phyloP scores from a whole-genome alignment of 208 protist species.

The Strigomonas galati region DNA sequence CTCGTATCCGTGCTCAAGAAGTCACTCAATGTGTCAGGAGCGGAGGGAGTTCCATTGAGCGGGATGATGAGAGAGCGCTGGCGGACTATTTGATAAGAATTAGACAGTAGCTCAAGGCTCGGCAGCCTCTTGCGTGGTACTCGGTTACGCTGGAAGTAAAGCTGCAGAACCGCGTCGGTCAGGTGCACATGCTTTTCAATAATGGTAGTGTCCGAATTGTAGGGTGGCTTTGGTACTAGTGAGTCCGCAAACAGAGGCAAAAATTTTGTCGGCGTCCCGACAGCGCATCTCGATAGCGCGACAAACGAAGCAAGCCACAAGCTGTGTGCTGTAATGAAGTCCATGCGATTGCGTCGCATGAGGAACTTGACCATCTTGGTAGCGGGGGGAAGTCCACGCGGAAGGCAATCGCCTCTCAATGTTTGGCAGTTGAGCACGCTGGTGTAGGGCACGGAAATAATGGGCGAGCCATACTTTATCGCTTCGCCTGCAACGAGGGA shows the following conservation, averaged over 20 bases:
- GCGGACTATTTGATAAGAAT: too few species aligned
- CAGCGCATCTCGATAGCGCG: neutral
- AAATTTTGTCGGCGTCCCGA: too few species aligned
- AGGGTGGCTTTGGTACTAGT: too few species aligned
- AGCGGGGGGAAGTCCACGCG: conserved; percentile 42
- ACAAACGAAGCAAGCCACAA: conserved; percentile 47
- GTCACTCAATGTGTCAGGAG: conserved; percentile 61
- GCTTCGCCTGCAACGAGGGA: conserved; percentile 38
- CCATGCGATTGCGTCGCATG: conserved; percentile 47
- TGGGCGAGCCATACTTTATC: conserved; percentile 40
- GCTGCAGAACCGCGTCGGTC: conserved; percentile 33
- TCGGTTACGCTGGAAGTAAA: conserved; percentile 29
- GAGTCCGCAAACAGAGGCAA: too few species aligned
- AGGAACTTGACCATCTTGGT: conserved; percentile 40
- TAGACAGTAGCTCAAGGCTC: neutral
- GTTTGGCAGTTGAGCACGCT: conserved; percentile 67
- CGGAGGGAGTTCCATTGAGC: conserved; percentile 60
- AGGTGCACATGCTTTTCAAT: conserved; percentile 16
- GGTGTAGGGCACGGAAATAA: conserved; percentile 70
- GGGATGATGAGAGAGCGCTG: conserved; percentile 64
- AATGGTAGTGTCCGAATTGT: too few species aligned
- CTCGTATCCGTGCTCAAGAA: conserved; percentile 44
- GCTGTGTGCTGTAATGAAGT: conserved; percentile 32
- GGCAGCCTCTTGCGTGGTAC: conserved; percentile 20
- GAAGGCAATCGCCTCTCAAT: conserved; percentile 47